Percentiles rank a stretch among this genome's conserved stretches.
phyloP scores from a whole-genome alignment of 352 stramenopile species.

The Halophytophthora batemanensis region DNA sequence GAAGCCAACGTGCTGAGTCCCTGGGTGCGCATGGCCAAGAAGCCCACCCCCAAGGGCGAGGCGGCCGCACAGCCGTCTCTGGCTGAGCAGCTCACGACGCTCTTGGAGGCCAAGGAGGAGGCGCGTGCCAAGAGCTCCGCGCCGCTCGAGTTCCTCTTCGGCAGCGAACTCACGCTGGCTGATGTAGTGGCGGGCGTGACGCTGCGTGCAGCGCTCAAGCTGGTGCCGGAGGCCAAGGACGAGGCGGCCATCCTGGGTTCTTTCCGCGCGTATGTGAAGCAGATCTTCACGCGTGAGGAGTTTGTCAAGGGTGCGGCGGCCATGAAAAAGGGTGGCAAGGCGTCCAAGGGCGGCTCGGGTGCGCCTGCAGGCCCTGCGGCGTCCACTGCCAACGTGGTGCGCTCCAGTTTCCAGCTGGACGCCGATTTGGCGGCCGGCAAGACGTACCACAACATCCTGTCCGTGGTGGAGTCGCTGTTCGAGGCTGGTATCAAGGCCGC shows the following conservation, averaged over 20 bases:
- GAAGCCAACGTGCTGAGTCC: slow-evolving; percentile 62
- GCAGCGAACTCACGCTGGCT: slow-evolving; percentile 56
- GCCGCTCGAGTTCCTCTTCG: slow-evolving; percentile 62
- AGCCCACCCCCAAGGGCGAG: slow-evolving; percentile 24
- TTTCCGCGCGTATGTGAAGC: slow-evolving; percentile 64
- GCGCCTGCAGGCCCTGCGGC: slow-evolving; percentile 12
- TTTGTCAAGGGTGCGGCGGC: slow-evolving; percentile 48
- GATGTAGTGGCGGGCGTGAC: slow-evolving; percentile 74
- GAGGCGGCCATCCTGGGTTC: slow-evolving; percentile 44
- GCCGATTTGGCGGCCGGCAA: slow-evolving; percentile 41
- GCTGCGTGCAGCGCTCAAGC: slow-evolving; percentile 53
- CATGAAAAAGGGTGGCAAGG: slow-evolving; percentile 44
- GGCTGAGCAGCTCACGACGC: slow-evolving; percentile 34
- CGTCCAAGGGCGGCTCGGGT: slow-evolving; percentile 17
- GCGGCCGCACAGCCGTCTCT: slow-evolving; percentile 14
- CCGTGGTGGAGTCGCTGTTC: slow-evolving; percentile 77
- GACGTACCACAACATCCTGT: slow-evolving; percentile 77
- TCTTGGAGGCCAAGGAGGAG: slow-evolving; percentile 66
- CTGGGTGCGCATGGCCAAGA: slow-evolving; percentile 58
- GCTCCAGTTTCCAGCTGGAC: slow-evolving; percentile 51
- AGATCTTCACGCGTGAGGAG: slow-evolving; percentile 50
- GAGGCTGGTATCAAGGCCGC: slow-evolving; percentile 61
- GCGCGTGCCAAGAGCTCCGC: slow-evolving; percentile 37
- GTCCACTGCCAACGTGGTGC: slow-evolving; percentile 15
- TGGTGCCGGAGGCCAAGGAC: slow-evolving; percentile 46